phyloP scores from a whole-genome alignment of 2,329 filamentous ascomycete species.

The Colletotrichum eremochloae region DNA sequence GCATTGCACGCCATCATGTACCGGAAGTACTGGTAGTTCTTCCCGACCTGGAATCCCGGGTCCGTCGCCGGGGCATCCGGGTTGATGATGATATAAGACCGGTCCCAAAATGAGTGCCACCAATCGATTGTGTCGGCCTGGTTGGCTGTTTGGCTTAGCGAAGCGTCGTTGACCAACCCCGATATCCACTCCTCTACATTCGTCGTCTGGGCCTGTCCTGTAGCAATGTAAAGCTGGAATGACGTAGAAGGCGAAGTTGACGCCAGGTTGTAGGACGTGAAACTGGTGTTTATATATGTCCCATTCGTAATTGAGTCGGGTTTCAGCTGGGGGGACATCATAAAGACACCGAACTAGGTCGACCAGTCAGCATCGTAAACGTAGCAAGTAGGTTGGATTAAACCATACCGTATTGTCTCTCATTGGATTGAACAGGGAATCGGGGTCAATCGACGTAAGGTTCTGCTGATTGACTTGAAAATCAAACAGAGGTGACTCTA shows the following conservation, averaged over 20 bases:
- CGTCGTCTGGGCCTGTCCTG: background rate
- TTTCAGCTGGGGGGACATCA: background rate
- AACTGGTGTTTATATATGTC: background rate
- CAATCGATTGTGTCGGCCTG: background rate
- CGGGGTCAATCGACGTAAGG: background rate
- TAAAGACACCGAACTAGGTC: background rate
- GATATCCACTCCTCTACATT: background rate
- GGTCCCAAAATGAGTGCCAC: background rate
- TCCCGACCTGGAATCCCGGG: background rate
- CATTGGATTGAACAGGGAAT: background rate
- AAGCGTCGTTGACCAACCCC: background rate
- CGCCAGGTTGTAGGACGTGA: background rate
- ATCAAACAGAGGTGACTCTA: background rate
- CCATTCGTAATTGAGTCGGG: background rate
- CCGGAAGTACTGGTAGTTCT: background rate
- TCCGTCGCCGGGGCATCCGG: background rate
- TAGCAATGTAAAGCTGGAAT: background rate
- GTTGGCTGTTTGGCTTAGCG: background rate
- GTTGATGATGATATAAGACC: background rate
- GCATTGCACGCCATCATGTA: background rate
- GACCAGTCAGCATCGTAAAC: background rate
- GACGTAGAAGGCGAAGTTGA: background rate
- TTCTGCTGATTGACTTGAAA: background rate
- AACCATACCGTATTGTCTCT: background rate
- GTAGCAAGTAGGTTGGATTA: background rate